Conservation (phyloP, 495 filamentous ascomycete species). For the Hypoxylon lenormandii region DNA sequence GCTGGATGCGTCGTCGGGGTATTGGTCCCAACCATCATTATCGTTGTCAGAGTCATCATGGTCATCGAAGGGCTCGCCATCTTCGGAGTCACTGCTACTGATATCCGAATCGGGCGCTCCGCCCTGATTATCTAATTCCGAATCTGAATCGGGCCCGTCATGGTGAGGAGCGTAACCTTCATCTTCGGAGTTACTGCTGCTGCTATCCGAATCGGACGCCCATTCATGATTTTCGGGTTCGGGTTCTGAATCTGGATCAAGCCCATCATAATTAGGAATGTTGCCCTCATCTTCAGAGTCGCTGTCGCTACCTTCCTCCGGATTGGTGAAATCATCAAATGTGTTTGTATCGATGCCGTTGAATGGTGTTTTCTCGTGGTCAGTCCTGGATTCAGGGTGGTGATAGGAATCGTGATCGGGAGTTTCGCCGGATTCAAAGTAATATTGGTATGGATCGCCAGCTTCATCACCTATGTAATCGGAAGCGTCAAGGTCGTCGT, state of each 20-base stretch:
- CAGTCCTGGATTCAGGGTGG: background rate
- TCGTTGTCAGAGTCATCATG: background rate
- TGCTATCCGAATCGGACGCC: too few relatives aligned
- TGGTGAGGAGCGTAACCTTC: too few relatives aligned
- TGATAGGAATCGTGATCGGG: background rate
- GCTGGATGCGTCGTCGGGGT: background rate
- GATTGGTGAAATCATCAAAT: background rate
- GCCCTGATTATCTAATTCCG: background rate
- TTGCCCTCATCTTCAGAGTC: background rate
- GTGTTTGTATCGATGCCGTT: too few relatives aligned
- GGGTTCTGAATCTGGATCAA: too few relatives aligned
- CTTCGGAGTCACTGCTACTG: too few relatives aligned
- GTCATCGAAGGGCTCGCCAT: background rate
- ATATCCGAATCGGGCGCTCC: background rate
- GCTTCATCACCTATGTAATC: background rate
- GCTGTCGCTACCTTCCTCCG: background rate
- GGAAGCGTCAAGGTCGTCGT: background rate
- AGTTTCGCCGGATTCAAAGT: background rate
- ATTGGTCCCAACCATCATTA: background rate
- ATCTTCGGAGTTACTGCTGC: too few relatives aligned
- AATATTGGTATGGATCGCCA: too few relatives aligned
- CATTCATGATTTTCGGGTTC: background rate
- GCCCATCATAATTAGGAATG: too few relatives aligned
- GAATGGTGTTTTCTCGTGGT: background rate
- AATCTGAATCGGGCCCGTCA: too few relatives aligned